Conservation (phyloP, 2,329 filamentous ascomycete genomes). For the Epichloe amarillans region DNA sequence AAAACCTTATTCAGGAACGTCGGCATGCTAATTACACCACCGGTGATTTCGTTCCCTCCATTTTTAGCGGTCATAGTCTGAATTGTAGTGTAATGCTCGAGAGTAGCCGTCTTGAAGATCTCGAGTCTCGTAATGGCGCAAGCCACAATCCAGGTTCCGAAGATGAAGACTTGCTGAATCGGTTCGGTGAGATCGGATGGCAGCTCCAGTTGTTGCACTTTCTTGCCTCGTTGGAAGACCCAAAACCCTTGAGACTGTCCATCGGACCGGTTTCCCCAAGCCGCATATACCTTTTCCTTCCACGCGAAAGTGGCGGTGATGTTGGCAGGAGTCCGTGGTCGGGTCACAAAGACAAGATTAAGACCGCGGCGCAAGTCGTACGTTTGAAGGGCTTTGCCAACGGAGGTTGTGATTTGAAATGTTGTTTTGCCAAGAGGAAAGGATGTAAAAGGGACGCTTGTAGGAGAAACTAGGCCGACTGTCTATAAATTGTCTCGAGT, state of each 20-base stretch:
- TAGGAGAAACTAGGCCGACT: slow-evolving; percentile 84
- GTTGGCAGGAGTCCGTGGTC: slow-evolving; percentile 71
- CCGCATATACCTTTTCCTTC: slow-evolving; percentile 78
- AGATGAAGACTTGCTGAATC: slow-evolving; percentile 64
- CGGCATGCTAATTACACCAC: slow-evolving; percentile 74
- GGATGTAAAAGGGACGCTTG: slow-evolving; percentile 76
- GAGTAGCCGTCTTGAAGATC: slow-evolving; percentile 72
- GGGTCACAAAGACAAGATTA: slow-evolving; percentile 84
- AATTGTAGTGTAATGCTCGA: slow-evolving; percentile 85
- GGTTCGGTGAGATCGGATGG: slow-evolving; percentile 54
- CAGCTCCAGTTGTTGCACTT: slow-evolving; percentile 59
- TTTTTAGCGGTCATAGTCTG: slow-evolving; percentile 42
- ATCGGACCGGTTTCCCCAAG: slow-evolving; percentile 57
- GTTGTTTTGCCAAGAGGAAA: slow-evolving; percentile 84
- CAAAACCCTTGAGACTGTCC: slow-evolving; percentile 57
- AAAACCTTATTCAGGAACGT: slow-evolving; percentile 96
- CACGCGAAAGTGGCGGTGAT: slow-evolving; percentile 83
- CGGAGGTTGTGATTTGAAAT: slow-evolving; percentile 93
- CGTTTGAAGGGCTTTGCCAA: slow-evolving; percentile 81
- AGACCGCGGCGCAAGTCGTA: slow-evolving; percentile 87
- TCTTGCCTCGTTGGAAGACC: slow-evolving; percentile 86
- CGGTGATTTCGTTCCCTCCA: slow-evolving; percentile 56
- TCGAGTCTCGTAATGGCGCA: slow-evolving; percentile 65
- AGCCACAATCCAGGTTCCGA: slow-evolving; percentile 84
- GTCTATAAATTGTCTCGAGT: slow-evolving; percentile 43